Percentiles rank a stretch among this genome's conserved stretches.
phyloP scores from a whole-genome alignment of 2,329 filamentous ascomycete genomes.

The Fonsecaea multimorphosa region DNA sequence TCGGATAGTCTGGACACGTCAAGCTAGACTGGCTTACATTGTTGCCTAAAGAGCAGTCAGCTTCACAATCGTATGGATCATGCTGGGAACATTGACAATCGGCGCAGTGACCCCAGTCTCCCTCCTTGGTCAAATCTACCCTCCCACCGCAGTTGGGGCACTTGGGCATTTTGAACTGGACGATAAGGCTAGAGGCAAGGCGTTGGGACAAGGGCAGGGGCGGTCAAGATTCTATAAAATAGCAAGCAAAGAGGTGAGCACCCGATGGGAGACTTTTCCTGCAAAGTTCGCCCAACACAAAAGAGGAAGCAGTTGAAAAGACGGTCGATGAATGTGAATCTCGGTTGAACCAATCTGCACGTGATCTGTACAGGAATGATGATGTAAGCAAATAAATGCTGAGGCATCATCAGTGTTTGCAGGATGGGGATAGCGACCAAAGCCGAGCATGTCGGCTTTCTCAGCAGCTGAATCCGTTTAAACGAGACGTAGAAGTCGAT shows the following conservation, averaged over 20 bases:
- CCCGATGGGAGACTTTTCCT: neutral
- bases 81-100: constrained; percentile 28
- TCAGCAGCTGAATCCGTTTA: neutral
- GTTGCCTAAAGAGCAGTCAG: constrained; percentile 23
- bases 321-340: neutral
- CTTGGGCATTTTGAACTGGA: constrained; percentile 27
- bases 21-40: constrained; percentile 23
- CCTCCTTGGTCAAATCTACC: constrained; percentile 37
- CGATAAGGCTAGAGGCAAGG: neutral
- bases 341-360: neutral
- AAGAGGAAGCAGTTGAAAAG: neutral
- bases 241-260: neutral
- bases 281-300: neutral
- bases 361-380: neutral
- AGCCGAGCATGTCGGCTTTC: neutral
- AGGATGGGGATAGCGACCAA: too few species aligned
- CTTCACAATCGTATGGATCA: neutral
- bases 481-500: neutral
- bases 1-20: neutral
- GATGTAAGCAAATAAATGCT: constrained; percentile 14
- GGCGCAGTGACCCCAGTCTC: constrained; percentile 38
- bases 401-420: neutral
- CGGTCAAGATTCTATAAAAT: neutral
- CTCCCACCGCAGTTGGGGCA: constrained; percentile 36
- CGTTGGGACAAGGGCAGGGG: neutral